Evolutionary conservation across 176 grass and related monocot species (phyloP).

Genomic region (Triticum dicoccoides): DNA sequence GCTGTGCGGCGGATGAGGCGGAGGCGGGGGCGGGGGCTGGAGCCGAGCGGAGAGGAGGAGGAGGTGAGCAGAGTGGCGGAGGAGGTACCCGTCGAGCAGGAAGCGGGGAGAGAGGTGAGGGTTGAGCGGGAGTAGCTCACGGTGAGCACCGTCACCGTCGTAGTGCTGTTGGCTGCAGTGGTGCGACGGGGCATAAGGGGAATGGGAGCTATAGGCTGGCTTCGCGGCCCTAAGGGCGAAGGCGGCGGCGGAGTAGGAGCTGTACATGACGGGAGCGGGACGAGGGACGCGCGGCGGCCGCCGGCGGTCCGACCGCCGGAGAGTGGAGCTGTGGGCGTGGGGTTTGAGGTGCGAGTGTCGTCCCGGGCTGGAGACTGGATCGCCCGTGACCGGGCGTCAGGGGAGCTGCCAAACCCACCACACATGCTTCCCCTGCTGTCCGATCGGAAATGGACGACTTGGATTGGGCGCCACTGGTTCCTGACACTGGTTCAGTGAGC

Average conservation of each 20-base stretch:
- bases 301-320: not conserved
- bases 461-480: not conserved
- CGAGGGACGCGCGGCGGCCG: not conserved
- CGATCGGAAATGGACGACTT: not conserved
- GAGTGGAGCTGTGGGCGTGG: not conserved
- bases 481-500: not conserved
- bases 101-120: constrained; percentile 1
- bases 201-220: constrained; percentile 33
- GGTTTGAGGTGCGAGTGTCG: constrained; percentile 13
- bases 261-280: constrained; percentile 40
- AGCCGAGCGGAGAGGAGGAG: constrained; percentile 44
- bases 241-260: constrained; percentile 39
- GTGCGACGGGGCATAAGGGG: constrained; percentile 12
- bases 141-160: constrained; percentile 17
- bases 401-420: not conserved
- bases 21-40: constrained; percentile 5
- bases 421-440: not conserved
- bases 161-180: constrained; percentile 21
- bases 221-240: constrained; percentile 43
- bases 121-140: constrained; percentile 28
- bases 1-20: not conserved
- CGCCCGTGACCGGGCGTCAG: not conserved
- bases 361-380: not conserved
- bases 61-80: constrained; percentile 41
- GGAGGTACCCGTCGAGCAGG: constrained; percentile 50